Conservation (phyloP, 2,329 filamentous ascomycete genomes). For the Triangularia setosa region DNA sequence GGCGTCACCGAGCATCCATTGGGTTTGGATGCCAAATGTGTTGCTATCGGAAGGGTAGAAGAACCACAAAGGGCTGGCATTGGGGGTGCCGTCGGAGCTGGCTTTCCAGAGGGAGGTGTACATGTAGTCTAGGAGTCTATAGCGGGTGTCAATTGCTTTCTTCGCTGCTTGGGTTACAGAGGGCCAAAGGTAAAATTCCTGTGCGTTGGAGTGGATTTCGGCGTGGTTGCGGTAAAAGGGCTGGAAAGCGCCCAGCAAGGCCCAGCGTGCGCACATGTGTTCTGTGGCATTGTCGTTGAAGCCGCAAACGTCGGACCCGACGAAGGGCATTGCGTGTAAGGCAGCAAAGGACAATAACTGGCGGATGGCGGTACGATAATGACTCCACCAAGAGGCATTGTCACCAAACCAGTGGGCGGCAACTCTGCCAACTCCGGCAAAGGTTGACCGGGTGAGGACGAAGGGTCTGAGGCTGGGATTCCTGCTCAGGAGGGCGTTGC, state of each 20-base stretch:
- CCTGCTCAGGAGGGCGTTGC: conserved; percentile 60
- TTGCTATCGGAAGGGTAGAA: conserved; percentile 50
- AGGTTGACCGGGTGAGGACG: conserved; percentile 72
- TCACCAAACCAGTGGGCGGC: conserved; percentile 60
- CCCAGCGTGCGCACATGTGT: conserved; percentile 69
- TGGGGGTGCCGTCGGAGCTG: conserved; percentile 52
- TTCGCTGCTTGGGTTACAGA: conserved; percentile 56
- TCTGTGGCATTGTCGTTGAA: conserved; percentile 67
- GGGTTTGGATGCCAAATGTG: conserved; percentile 37
- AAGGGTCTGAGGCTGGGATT: conserved; percentile 61
- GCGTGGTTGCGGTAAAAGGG: conserved; percentile 77
- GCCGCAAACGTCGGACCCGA: conserved; percentile 72
- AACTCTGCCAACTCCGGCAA: conserved; percentile 64
- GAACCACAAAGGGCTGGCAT: conserved; percentile 69
- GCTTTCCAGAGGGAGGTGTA: conserved; percentile 66
- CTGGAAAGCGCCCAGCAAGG: conserved; percentile 65
- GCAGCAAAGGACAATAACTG: conserved; percentile 58
- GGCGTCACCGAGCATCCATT: conserved; percentile 50
- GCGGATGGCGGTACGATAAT: conserved; percentile 56
- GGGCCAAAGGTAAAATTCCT: conserved; percentile 70
- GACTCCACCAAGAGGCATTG: conserved; percentile 54
- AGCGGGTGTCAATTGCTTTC: conserved; percentile 65
- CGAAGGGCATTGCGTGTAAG: conserved; percentile 65
- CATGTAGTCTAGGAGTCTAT: conserved; percentile 68
- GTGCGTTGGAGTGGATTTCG: conserved; percentile 39